phyloP scores from a whole-genome alignment of 257 asterid species.

The Linaria vulgaris region DNA sequence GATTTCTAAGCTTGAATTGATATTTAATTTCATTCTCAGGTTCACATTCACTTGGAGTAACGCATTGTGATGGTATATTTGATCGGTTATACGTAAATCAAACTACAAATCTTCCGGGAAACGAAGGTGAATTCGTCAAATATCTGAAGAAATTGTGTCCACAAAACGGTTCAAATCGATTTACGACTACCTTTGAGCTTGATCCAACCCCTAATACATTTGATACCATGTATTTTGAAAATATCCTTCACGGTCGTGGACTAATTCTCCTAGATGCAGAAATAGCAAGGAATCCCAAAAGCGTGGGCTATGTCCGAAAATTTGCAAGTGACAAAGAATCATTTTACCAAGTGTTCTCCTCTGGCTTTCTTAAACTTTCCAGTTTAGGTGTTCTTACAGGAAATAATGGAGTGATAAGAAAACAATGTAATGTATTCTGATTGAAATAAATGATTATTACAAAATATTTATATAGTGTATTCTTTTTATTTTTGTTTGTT shows the following conservation, averaged over 20 bases:
- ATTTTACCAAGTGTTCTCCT: not conserved
- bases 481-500: no score
- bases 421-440: not conserved
- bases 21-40: slow-evolving; percentile 27
- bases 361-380: slow-evolving; percentile 1
- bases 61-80: slow-evolving; percentile 32
- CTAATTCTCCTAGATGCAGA: slow-evolving; percentile 34
- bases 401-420: not conserved
- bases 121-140: slow-evolving; percentile 12
- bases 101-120: slow-evolving; percentile 10
- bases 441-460: no score
- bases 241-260: slow-evolving; percentile 32
- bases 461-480: no score
- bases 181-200: slow-evolving; percentile 17
- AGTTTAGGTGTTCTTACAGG: not conserved
- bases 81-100: slow-evolving; percentile 27
- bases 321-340: slow-evolving; percentile 22
- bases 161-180: slow-evolving; percentile 9
- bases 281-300: slow-evolving; percentile 33
- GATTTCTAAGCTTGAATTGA: not conserved
- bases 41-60: slow-evolving; percentile 38
- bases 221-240: slow-evolving; percentile 33
- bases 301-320: slow-evolving; percentile 16
- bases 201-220: slow-evolving; percentile 33
- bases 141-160: slow-evolving; percentile 32